Evolutionary conservation across 805 yeast species (phyloP), one percentile per base, ranked within the genome.

Genomic region (Kuraishia borneana): DNA sequence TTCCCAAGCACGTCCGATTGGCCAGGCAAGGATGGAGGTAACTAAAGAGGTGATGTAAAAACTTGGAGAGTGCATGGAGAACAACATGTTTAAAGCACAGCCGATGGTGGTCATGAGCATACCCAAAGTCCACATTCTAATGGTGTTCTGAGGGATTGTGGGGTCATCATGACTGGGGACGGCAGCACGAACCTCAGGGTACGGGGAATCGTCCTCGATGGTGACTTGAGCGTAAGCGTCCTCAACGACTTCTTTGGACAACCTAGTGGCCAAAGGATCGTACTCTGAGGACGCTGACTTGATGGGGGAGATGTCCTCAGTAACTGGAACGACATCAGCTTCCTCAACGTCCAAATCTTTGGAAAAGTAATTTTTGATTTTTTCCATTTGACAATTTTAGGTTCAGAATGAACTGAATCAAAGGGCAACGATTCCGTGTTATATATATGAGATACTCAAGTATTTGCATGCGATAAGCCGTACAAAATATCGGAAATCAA

Each of bases 111-210:
- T 64, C 68, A 76, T 65, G 27, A 71, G 44, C 2, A 70, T 37
- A 0, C 74, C 74, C 20, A 76, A 53, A 4, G 63, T 53, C 62
- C 78, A 76, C 41, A 70, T 71, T 33, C 82, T 58, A 35, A 70
- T 42, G 6, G 81, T 73, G 39, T 70, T 75, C 26, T 60, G 64
- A 0, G 73, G 70, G 25, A 65, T 40, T 2, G 42, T 32, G 1
- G 67, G 66, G 39, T 76, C 77, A 42, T 76, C 82, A 33, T 44
- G 56, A 9, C 76, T 68, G 13, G 73, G 76, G n/a, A 74, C 74
- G 14, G 77, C 68, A 7, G 83, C 75, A 26, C 83, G 54, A 10
- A 77, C 77, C 44, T 77, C 83, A 1, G 82, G 78, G 41, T 74
- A 75, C 4, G 81, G 80, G 5, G 77, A 68, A 34, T 62, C 64